Conservation (phyloP, 2,329 filamentous ascomycete species). For the Westerdykella ornata region DNA sequence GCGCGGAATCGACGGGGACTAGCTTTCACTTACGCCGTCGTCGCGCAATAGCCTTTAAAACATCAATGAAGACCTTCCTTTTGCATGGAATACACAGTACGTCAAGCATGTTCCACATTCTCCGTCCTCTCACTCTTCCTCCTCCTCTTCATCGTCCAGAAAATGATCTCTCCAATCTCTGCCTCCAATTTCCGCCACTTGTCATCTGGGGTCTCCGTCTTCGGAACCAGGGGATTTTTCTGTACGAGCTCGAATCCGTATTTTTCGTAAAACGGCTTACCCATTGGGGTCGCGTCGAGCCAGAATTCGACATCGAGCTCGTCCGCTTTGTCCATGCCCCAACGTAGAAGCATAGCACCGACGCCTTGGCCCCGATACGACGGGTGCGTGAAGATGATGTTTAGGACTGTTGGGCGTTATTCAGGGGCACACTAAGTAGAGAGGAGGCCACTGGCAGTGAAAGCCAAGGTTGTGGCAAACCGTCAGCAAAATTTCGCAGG, state of each 20-base stretch:
- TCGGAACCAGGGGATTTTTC: conserved; percentile 2
- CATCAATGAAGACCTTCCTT: too few species aligned
- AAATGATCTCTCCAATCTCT: neutral
- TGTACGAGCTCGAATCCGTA: conserved; percentile 19
- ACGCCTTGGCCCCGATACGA: conserved; percentile 26
- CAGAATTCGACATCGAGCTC: conserved; percentile 21
- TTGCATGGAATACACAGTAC: too few species aligned
- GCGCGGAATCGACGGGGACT: too few species aligned
- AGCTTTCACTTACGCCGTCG: too few species aligned
- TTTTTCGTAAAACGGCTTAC: conserved; percentile 18
- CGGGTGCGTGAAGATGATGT: conserved; percentile 32
- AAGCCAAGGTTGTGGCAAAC: neutral
- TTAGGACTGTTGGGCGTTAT: conserved; percentile 18
- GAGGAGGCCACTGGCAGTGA: neutral
- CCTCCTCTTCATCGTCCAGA: conserved; percentile 4
- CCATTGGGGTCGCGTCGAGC: conserved; percentile 21
- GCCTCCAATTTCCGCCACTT: conserved; percentile 2
- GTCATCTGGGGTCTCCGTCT: conserved; percentile 7
- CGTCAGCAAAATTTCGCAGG: too few species aligned
- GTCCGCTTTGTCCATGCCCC: conserved; percentile 28
- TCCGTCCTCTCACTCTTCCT: neutral
- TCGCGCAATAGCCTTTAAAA: too few species aligned
- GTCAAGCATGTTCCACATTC: too few species aligned
- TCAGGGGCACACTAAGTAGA: neutral
- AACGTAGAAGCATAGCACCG: conserved; percentile 29